Conservation (phyloP, 345 rosid species). For the Eucalyptus pauciflora region DNA sequence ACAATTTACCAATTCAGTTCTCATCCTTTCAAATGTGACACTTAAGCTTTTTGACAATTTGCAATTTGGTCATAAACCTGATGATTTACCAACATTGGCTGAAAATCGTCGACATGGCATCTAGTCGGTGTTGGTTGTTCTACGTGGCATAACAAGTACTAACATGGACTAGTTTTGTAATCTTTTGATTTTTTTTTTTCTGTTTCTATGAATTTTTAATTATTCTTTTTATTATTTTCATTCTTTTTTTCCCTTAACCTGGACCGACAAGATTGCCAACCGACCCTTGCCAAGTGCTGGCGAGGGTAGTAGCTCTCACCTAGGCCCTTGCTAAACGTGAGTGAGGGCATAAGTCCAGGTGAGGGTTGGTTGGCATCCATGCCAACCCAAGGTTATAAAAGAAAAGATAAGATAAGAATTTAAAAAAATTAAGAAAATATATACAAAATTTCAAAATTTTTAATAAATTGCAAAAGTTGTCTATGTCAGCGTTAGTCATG, state of each 20-base stretch:
- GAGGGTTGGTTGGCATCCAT: background rate
- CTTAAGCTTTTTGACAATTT: no score
- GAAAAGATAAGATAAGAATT: accelerated
- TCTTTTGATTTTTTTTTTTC: no score
- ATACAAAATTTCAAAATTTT: no score
- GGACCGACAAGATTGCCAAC: background rate
- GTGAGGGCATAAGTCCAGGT: background rate
- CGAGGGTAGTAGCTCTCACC: background rate
- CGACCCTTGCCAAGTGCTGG: background rate
- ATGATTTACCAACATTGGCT: background rate
- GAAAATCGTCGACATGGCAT: no score
- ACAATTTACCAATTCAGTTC: background rate
- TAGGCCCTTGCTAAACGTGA: background rate
- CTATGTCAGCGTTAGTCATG: accelerated
- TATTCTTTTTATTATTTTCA: no score
- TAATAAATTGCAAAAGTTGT: no score
- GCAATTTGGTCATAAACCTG: background rate
- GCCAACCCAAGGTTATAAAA: no score
- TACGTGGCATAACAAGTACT: background rate
- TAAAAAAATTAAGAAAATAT: no score
- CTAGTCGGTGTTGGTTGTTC: no score
- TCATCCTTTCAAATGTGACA: background rate
- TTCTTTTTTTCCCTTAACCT: no score
- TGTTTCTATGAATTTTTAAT: no score
- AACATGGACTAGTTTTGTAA: background rate